These are phyloP conservation scores for Fusarium anthophilum DNA, from an alignment of 2,329 filamentous ascomycete species.

Conservation along the genomic window DNA sequence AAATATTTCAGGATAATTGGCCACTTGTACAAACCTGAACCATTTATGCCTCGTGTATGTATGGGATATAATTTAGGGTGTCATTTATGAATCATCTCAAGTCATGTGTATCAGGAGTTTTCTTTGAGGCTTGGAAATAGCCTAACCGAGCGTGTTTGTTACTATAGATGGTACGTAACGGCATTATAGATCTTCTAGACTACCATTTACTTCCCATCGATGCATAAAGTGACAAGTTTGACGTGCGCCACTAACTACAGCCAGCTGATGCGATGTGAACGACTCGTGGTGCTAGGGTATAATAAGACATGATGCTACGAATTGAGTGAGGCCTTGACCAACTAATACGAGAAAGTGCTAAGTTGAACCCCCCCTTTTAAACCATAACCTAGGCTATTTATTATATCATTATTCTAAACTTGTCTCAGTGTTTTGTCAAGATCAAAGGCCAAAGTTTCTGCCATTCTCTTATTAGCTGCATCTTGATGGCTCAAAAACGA, in stretches of 20 bases:
- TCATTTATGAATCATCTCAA: conserved; percentile 20
- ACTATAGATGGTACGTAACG: conserved; percentile 27
- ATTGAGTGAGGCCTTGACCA: background rate
- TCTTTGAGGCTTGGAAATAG: conserved; percentile 3
- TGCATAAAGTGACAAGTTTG: background rate
- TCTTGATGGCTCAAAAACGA: background rate
- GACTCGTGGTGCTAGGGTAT: background rate
- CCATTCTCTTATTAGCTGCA: conserved; percentile 1
- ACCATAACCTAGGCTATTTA: background rate
- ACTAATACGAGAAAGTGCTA: background rate
- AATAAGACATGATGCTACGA: background rate
- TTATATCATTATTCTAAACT: background rate
- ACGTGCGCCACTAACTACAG: background rate
- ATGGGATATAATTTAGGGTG: conserved; percentile 39
- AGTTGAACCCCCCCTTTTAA: too few relatives aligned
- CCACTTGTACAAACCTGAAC: conserved; percentile 32
- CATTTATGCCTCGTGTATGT: conserved; percentile 32
- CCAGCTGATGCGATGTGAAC: background rate
- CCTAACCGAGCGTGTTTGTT: conserved; percentile 2
- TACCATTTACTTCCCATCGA: background rate
- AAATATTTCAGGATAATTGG: conserved; percentile 38
- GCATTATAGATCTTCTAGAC: conserved; percentile 24
- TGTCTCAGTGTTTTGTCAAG: background rate
- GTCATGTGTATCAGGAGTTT: conserved; percentile 21
- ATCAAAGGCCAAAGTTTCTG: background rate